phyloP scores from a whole-genome alignment of 176 grass and related monocot species.

The Aegilops speltoides region DNA sequence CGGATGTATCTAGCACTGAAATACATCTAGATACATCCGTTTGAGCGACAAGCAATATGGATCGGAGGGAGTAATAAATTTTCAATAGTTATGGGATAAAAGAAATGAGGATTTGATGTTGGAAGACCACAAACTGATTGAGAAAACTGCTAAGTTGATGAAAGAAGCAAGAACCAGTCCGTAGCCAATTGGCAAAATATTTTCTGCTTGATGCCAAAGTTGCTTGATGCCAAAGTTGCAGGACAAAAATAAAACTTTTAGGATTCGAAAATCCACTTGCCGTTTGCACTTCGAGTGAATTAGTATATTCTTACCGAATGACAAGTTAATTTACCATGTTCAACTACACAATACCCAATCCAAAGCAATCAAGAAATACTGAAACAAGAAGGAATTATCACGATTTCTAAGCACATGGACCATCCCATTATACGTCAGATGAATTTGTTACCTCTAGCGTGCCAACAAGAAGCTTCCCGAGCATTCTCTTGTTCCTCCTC shows the following conservation, averaged over 20 bases:
- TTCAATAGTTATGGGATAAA: neutral
- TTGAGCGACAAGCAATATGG: no score
- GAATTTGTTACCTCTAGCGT: slow-evolving; percentile 72
- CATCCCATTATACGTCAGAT: neutral
- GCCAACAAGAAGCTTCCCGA: slow-evolving; percentile 94
- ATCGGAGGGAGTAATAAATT: neutral
- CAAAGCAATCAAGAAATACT: neutral
- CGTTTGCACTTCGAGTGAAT: neutral
- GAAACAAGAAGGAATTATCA: neutral
- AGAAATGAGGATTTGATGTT: neutral
- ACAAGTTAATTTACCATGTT: neutral
- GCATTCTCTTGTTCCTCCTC: slow-evolving; percentile 90
- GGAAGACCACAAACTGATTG: neutral
- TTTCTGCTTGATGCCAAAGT: neutral
- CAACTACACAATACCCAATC: neutral
- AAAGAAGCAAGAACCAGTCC: neutral
- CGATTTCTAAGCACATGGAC: neutral
- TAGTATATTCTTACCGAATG: neutral
- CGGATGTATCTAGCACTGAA: no score
- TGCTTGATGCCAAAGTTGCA: neutral
- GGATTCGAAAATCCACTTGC: neutral
- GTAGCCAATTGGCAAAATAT: neutral
- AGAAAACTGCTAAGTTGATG: neutral
- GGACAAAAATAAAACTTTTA: neutral
- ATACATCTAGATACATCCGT: no score